Conservation (phyloP, 2,329 filamentous ascomycete species). For the Cladophialophora carrionii region DNA sequence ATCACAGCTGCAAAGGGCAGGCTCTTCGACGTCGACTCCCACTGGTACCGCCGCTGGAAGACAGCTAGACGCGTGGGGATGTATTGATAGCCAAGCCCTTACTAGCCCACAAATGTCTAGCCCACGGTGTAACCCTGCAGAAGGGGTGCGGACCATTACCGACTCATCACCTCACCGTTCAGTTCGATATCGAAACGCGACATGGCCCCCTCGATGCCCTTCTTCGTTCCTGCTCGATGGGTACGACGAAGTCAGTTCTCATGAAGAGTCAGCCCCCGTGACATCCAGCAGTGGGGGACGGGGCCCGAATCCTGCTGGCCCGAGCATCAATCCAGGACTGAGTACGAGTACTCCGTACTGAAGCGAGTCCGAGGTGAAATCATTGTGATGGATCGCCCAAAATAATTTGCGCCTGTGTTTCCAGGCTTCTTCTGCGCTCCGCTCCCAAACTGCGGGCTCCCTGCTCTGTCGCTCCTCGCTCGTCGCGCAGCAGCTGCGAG, state of each 20-base stretch:
- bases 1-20: background rate
- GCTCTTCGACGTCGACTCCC: background rate
- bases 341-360: too few species aligned
- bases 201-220: background rate
- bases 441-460: conserved; percentile 4
- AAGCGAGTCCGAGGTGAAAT: background rate
- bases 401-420: conserved; percentile 13
- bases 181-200: conserved; percentile 4
- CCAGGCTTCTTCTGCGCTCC: conserved; percentile 7
- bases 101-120: conserved; percentile 3
- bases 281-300: background rate
- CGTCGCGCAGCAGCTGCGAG: background rate
- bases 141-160: background rate
- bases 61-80: conserved; percentile 3
- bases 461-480: background rate
- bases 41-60: background rate
- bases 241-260: background rate
- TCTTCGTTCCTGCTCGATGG: background rate
- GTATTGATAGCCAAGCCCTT: conserved; percentile 2
- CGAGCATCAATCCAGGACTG: conserved; percentile 2
- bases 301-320: background rate
- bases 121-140: conserved; percentile 2
- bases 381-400: background rate
- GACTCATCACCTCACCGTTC: conserved; percentile 9
- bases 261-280: background rate